Evolutionary conservation across 1,284 basidiomycete genomes (phyloP).

Genomic region (Kalmanozyma brasiliensis): DNA sequence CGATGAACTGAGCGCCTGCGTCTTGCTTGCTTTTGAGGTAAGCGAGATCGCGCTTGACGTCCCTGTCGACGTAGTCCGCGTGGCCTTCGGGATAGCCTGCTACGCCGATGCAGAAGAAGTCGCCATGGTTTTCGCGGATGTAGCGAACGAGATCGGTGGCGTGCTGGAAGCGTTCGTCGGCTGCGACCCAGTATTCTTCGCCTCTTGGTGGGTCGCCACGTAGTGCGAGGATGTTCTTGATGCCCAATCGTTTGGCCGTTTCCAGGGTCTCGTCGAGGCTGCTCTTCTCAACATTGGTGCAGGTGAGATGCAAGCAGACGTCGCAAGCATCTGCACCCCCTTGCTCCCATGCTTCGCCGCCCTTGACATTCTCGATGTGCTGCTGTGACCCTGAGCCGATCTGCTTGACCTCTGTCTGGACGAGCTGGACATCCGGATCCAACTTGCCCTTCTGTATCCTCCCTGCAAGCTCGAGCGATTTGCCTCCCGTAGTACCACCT

Average conservation of each 20-base stretch:
- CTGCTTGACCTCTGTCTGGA: slow-evolving; percentile 13
- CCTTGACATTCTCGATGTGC: slow-evolving; percentile 24
- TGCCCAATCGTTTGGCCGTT: slow-evolving; percentile 83
- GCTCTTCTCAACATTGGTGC: slow-evolving; percentile 87
- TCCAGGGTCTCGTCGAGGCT: slow-evolving; percentile 80
- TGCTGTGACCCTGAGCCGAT: slow-evolving; percentile 10
- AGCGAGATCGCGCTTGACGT: slow-evolving; percentile 77
- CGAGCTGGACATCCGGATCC: slow-evolving; percentile 35
- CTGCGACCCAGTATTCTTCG: slow-evolving; percentile 88
- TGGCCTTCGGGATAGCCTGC: slow-evolving; percentile 96
- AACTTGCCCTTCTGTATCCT: slow-evolving; percentile 60
- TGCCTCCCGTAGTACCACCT: slow-evolving; percentile 89
- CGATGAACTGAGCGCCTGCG: slow-evolving; percentile 92
- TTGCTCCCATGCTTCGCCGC: slow-evolving; percentile 20
- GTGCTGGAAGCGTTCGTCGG: slow-evolving; percentile 85
- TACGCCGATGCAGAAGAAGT: slow-evolving; percentile 90
- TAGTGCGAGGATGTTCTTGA: slow-evolving; percentile 90
- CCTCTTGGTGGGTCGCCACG: slow-evolving; percentile 88
- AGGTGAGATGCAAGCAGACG: slow-evolving; percentile 93
- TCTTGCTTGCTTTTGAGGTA: slow-evolving; percentile 89
- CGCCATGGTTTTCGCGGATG: slow-evolving; percentile 85
- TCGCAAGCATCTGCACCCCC: slow-evolving; percentile 81
- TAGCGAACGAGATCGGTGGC: slow-evolving; percentile 90
- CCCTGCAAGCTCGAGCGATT: slow-evolving; percentile 80
- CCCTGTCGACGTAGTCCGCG: slow-evolving; percentile 73